Evolutionary conservation across 495 filamentous ascomycete species (phyloP).

Genomic region (Pseudotulostoma volvatum): DNA sequence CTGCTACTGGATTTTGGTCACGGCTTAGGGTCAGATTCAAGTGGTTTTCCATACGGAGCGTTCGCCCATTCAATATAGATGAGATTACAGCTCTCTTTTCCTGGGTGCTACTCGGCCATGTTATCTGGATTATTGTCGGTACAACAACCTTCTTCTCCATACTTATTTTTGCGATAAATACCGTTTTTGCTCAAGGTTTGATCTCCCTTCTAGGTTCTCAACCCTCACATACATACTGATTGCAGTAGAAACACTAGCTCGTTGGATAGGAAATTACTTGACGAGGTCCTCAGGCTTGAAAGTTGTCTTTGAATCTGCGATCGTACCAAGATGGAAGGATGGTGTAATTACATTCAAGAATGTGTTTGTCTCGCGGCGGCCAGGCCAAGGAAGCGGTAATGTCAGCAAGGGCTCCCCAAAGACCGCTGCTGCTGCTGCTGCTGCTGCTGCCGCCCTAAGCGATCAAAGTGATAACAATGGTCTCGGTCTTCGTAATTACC

Average conservation of each 20-base stretch:
- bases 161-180: constrained; percentile 78
- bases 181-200: constrained; percentile 80
- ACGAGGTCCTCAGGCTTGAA: constrained; percentile 90
- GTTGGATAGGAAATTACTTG: constrained; percentile 88
- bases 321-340: constrained; percentile 86
- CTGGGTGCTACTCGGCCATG: constrained; percentile 83
- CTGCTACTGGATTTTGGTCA: constrained; percentile 85
- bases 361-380: constrained; percentile 85
- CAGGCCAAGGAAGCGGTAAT: constrained; percentile 56
- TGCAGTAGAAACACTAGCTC: constrained; percentile 64
- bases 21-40: constrained; percentile 88
- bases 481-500: constrained; percentile 10
- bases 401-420: constrained; percentile 88
- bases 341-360: constrained; percentile 94
- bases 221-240: constrained; percentile 12
- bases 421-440: constrained; percentile 72
- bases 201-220: neutral
- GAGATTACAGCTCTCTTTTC: constrained; percentile 91
- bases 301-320: constrained; percentile 93
- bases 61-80: constrained; percentile 88
- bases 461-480: constrained; percentile 19
- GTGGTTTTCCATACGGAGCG: constrained; percentile 90
- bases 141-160: constrained; percentile 96
- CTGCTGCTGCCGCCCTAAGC: constrained; percentile 41
- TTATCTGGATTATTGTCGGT: constrained; percentile 86